phyloP scores from a whole-genome alignment of 2,329 filamentous ascomycete species.

The Fusarium buharicum region DNA sequence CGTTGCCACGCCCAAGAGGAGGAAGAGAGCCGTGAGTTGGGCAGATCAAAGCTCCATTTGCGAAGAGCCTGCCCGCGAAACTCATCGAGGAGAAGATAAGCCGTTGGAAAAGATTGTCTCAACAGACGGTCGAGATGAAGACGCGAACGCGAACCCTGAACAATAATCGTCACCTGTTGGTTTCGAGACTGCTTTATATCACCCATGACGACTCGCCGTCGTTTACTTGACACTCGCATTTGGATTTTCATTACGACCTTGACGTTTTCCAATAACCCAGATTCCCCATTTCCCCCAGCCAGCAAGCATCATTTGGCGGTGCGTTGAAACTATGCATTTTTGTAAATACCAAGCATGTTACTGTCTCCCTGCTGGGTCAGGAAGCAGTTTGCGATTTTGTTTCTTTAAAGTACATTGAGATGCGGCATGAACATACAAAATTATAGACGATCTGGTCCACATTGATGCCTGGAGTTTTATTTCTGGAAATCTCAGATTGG shows the following conservation, averaged over 20 bases:
- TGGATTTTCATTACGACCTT: conserved; percentile 17
- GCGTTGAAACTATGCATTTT: conserved; percentile 28
- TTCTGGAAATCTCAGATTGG: conserved; percentile 27
- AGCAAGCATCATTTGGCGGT: conserved; percentile 13
- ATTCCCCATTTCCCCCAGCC: conserved; percentile 20
- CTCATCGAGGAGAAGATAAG: conserved; percentile 23
- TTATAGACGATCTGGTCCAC: conserved; percentile 25
- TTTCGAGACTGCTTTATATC: neutral
- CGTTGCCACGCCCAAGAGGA: conserved; percentile 28
- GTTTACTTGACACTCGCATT: conserved; percentile 5
- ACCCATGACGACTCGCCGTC: neutral
- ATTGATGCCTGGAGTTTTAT: conserved; percentile 28
- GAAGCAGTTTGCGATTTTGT: conserved; percentile 16
- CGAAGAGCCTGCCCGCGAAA: conserved; percentile 23
- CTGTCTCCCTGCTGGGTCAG: conserved; percentile 30
- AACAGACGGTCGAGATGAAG: conserved; percentile 15
- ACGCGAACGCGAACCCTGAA: conserved; percentile 8
- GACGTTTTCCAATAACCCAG: conserved; percentile 18
- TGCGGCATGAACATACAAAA: conserved; percentile 29
- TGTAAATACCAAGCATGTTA: conserved; percentile 30
- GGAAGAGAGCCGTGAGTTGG: conserved; percentile 41
- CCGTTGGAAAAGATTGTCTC: conserved; percentile 31
- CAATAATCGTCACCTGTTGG: conserved; percentile 9
- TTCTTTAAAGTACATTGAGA: conserved; percentile 26
- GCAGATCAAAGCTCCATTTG: conserved; percentile 38